phyloP scores from a whole-genome alignment of 1,139 yeast species.

The Debaryomyces sp. region DNA sequence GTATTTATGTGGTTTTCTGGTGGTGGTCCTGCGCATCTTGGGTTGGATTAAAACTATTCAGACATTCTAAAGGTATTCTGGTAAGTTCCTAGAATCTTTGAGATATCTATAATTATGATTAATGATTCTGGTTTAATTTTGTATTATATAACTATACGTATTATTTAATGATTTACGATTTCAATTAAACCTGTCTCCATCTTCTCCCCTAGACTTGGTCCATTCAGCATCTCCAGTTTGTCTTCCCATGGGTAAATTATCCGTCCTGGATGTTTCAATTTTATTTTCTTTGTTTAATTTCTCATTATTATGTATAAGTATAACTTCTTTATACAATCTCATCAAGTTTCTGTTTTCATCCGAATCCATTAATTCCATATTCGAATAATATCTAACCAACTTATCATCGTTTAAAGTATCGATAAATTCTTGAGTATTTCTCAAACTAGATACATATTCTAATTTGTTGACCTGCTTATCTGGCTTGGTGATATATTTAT shows the following conservation, averaged over 20 bases:
- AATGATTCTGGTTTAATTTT: neutral
- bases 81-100: neutral
- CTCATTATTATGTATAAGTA: conserved; percentile 28
- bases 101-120: neutral
- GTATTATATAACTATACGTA: neutral
- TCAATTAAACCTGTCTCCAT: conserved; percentile 38
- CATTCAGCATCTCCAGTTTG: conserved; percentile 79
- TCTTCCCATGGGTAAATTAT: conserved; percentile 47
- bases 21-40: conserved; percentile 77
- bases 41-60: conserved; percentile 75
- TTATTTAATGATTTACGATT: conserved; percentile 7
- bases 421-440: conserved; percentile 39
- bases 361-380: conserved; percentile 29
- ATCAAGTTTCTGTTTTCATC: conserved; percentile 16
- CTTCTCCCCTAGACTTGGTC: conserved; percentile 78
- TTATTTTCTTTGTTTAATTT: conserved; percentile 6
- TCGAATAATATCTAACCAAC: conserved; percentile 29
- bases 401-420: conserved; percentile 37
- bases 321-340: conserved; percentile 28
- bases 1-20: conserved; percentile 67
- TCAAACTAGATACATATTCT: conserved; percentile 39
- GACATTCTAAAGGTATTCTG: conserved; percentile 67
- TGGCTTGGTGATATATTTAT: conserved; percentile 61
- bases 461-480: conserved; percentile 56
- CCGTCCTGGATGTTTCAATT: conserved; percentile 12